Conservation (phyloP, 768 basidiomycete species). For the Omphalotus guepiniiformis region DNA sequence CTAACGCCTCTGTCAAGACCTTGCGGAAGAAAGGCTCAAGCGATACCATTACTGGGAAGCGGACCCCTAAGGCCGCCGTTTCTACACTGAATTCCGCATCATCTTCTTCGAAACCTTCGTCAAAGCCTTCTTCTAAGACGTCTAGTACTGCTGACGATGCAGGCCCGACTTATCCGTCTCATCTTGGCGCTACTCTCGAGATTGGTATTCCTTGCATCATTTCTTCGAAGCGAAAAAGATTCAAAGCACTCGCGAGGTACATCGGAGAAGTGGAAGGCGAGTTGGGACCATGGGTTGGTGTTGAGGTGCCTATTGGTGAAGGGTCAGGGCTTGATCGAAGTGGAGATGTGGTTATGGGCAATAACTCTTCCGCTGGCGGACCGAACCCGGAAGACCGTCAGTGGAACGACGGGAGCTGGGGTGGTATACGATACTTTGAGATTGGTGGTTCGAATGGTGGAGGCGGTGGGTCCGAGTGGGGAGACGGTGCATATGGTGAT, state of each 20-base stretch:
- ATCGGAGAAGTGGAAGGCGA: conserved; percentile 86
- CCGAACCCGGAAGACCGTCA: conserved; percentile 40
- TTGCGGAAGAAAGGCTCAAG: conserved; percentile 31
- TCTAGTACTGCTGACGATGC: conserved; percentile 13
- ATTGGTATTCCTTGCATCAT: conserved; percentile 92
- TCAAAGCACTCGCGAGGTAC: conserved; percentile 84
- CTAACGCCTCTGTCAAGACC: conserved; percentile 15
- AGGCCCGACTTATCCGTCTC: conserved; percentile 13
- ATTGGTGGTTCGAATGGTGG: conserved; percentile 38
- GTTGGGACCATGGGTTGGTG: conserved; percentile 83
- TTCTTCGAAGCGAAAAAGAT: conserved; percentile 74
- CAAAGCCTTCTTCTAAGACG: neutral
- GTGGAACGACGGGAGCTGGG: conserved; percentile 85
- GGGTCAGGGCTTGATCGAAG: conserved; percentile 33
- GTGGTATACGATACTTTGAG: conserved; percentile 81
- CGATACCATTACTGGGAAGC: conserved; percentile 27
- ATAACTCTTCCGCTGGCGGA: neutral
- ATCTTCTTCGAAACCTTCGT: neutral
- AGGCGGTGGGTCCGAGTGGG: conserved; percentile 53
- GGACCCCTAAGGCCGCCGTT: neutral
- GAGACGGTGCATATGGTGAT: conserved; percentile 3
- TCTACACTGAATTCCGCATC: neutral
- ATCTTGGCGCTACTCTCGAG: conserved; percentile 59
- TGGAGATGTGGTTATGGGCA: conserved; percentile 18
- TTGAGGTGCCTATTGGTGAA: conserved; percentile 75